Evolutionary conservation across 768 basidiomycete species (phyloP), one percentile per base, ranked within the genome.

Genomic region (Termitomyces sp.): DNA sequence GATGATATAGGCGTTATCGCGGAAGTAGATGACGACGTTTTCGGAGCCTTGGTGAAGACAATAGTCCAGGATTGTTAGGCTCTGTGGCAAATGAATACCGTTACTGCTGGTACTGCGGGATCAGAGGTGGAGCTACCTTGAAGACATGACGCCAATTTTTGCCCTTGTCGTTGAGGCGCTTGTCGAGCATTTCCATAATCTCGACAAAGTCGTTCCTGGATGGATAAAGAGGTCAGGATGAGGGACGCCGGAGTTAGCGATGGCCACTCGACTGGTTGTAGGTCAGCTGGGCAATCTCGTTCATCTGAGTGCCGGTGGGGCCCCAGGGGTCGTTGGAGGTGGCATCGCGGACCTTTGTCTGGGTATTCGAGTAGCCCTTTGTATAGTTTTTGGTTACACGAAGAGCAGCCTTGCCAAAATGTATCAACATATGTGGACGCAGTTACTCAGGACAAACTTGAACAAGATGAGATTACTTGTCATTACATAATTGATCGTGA

Each of bases 61-160:
- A 68, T 99, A 98, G 72, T 98, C 97, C 37, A 99, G 84, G 5
- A 98, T 83, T 0, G 94, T 98, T 50, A 99, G 79, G 44, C 92
- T 91, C 87, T 93, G 59, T 36, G 5, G 46, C 18, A 55, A 5
- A 41, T 29, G 29, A 24, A 9, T 16, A 50, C 18, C 18, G 39
- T 55, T 27, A 37, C 42, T 24, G 29, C 37, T 9, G 27, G 26
- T 7, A 56, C 26, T 47, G n/a, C 9, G 36, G n/a, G 37, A 56
- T 37, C 36, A 34, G 55, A 43, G 18, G 18, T 26, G 26, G 39
- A 7, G 79, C 58, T 51, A 87, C 93, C 81, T 98, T 98, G 84
- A 97, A 98, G 57, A 98, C 96, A 78, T 99, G 97, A 53, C 96
- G 83, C 97, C 97, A 99, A 67, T 98, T 98, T 84, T 98, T 98